Percentiles rank a stretch among this genome's conserved stretches.
These are phyloP conservation scores for Vachellia collinsii DNA, from an alignment of 306 rosid species.

Conservation along the genomic window DNA sequence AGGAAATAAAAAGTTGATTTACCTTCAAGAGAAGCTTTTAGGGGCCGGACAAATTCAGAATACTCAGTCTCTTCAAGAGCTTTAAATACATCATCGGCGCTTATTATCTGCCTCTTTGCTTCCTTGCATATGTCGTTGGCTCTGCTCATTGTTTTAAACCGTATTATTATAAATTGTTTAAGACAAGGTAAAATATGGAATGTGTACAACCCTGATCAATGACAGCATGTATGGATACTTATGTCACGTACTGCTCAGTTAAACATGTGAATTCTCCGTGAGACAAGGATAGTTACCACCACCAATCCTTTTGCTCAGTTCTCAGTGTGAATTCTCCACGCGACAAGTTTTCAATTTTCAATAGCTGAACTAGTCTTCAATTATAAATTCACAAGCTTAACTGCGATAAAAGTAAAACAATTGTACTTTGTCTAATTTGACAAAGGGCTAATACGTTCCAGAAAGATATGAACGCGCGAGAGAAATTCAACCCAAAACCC, in stretches of 20 bases:
- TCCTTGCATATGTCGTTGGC: conserved; percentile 95
- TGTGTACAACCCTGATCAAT: neutral
- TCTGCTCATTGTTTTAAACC: conserved; percentile 46
- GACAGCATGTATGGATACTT: neutral
- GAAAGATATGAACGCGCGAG: neutral
- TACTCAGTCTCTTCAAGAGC: conserved; percentile 92
- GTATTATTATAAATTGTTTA: neutral
- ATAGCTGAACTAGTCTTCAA: neutral
- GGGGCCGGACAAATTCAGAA: conserved; percentile 68
- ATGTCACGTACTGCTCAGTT: neutral
- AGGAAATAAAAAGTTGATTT: neutral
- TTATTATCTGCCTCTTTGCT: conserved; percentile 85
- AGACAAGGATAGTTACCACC: neutral
- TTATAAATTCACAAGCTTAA: neutral
- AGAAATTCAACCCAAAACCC: conserved; percentile 9
- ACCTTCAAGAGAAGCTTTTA: conserved; percentile 79
- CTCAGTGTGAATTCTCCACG: neutral
- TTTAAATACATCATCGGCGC: conserved; percentile 75
- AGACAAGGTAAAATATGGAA: neutral
- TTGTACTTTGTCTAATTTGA: neutral
- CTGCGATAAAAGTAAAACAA: neutral
- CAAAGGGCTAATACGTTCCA: neutral
- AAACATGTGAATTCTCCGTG: neutral
- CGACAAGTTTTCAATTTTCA: neutral
- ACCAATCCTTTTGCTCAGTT: conserved; percentile 5